A percentile compares a stretch with the other conserved stretches of the same genome.
Conservation (phyloP, 176 grass and related monocot genomes). For the Triticum timopheevii region DNA sequence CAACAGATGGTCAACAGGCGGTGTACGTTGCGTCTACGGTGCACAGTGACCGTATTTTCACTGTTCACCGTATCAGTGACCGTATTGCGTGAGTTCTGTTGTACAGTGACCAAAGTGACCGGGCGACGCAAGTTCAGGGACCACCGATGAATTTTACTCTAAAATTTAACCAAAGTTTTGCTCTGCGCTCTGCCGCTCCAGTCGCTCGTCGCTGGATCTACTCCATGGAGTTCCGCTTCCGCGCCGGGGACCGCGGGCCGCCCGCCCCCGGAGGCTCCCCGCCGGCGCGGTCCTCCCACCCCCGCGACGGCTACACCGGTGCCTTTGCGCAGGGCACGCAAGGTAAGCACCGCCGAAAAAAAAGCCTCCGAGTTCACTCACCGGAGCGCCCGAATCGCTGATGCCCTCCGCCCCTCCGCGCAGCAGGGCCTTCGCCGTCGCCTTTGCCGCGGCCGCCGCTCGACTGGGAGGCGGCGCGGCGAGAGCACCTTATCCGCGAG, state of each 20-base stretch:
- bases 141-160: no score
- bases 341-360: conserved; percentile 24
- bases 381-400: neutral
- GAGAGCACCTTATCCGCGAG: conserved; percentile 23
- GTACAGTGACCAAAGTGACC: no score
- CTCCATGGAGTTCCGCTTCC: conserved; percentile 45
- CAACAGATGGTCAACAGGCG: no score
- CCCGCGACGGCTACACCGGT: neutral
- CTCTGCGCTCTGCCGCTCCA: neutral
- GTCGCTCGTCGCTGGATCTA: neutral
- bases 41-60: no score
- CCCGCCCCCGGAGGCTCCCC: neutral
- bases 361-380: neutral
- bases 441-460: neutral
- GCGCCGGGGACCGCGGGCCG: conserved; percentile 32
- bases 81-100: no score
- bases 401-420: neutral
- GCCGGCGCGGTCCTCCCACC: neutral
- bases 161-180: no score
- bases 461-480: conserved; percentile 10
- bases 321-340: neutral
- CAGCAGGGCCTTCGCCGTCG: neutral
- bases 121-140: no score
- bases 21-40: no score
- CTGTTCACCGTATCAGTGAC: no score